These are phyloP conservation scores for Aegilops speltoides DNA, from an alignment of 176 grass and related monocot genomes.

Conservation along the genomic window DNA sequence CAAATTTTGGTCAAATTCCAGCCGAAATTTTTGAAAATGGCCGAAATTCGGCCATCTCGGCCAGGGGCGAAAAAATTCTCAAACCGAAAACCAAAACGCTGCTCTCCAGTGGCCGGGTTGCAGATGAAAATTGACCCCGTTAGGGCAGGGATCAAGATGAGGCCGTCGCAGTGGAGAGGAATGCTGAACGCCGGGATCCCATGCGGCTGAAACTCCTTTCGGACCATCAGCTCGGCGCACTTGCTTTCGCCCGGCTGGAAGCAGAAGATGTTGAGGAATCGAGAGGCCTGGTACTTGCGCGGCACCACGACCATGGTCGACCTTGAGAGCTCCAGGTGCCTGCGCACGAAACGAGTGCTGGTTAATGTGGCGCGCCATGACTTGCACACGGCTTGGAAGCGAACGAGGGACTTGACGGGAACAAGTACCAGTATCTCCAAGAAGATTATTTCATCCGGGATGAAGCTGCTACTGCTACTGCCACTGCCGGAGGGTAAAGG, in stretches of 20 bases:
- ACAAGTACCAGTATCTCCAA: background rate
- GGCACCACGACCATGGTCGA: background rate
- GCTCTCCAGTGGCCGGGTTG: conserved; percentile 9
- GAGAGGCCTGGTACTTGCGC: background rate
- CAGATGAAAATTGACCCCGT: background rate
- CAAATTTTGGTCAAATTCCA: no score
- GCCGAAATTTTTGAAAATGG: no score
- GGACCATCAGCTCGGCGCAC: background rate
- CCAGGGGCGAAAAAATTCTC: no score
- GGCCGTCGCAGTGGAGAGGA: background rate
- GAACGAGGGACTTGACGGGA: background rate
- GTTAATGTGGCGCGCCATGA: background rate
- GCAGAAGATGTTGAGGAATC: background rate
- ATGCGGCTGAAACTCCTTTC: background rate
- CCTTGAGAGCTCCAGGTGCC: background rate
- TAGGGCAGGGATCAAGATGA: background rate
- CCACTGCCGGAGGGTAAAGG: no score
- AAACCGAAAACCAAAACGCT: no score
- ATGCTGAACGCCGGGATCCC: background rate
- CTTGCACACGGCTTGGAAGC: background rate
- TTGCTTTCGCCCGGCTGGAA: background rate
- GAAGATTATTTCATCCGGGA: background rate
- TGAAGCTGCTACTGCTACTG: background rate
- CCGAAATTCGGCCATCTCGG: no score
- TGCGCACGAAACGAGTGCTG: background rate